Evolutionary conservation across 768 basidiomycete genomes (phyloP).

Genomic region (Suillus sp.): DNA sequence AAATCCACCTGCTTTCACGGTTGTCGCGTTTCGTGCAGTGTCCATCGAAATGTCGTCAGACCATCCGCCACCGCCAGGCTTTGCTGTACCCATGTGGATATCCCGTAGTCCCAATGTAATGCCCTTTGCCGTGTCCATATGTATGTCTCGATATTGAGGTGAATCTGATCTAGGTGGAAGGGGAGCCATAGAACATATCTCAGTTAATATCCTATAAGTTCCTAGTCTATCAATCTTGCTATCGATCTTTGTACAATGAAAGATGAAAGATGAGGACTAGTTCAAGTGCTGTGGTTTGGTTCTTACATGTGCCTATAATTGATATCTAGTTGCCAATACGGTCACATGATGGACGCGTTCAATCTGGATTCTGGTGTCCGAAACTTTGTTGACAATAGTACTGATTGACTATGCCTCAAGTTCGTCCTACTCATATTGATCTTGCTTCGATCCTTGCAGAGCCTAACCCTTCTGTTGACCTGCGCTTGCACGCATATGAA

Average conservation of each 20-base stretch:
- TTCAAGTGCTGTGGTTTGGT: background rate
- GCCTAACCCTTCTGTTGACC: conserved; percentile 62
- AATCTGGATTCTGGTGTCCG: background rate
- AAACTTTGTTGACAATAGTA: background rate
- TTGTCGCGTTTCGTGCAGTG: conserved; percentile 41
- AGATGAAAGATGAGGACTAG: no score
- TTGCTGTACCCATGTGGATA: conserved; percentile 68
- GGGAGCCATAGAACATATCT: background rate
- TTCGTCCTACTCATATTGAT: conserved; percentile 51
- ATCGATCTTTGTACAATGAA: conserved; percentile 1
- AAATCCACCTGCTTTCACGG: conserved; percentile 52
- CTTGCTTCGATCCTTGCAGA: conserved; percentile 58
- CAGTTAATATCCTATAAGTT: background rate
- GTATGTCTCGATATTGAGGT: conserved; percentile 54
- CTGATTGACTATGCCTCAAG: conserved; percentile 9
- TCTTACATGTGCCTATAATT: conserved; percentile 1
- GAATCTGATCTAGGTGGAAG: conserved; percentile 5
- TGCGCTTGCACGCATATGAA: conserved; percentile 62
- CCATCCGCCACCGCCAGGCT: conserved; percentile 42
- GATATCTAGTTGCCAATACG: no score
- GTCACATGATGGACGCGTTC: conserved; percentile 31
- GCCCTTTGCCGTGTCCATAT: conserved; percentile 81
- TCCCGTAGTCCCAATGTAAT: conserved; percentile 48
- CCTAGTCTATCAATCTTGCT: background rate
- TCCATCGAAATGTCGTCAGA: conserved; percentile 69